Evolutionary conservation across 441 rosid species (phyloP).

Genomic region (Corymbia citriodora): DNA sequence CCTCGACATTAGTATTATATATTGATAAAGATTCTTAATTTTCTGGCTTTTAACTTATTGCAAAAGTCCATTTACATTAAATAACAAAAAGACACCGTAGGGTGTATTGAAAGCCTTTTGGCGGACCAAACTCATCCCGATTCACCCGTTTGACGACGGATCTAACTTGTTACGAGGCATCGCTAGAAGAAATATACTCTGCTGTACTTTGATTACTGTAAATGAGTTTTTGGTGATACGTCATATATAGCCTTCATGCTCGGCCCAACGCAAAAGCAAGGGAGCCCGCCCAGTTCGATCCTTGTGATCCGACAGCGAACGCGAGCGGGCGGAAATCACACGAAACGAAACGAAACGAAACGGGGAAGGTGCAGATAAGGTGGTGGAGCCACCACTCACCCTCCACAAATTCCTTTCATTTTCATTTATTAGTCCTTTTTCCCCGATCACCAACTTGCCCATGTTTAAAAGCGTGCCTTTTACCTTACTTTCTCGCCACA

Average conservation of each 20-base stretch:
- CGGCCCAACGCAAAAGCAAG: background rate
- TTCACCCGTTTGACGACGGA: no score
- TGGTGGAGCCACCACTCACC: background rate
- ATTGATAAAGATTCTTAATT: background rate
- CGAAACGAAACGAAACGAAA: background rate
- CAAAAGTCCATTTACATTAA: background rate
- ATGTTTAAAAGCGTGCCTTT: background rate
- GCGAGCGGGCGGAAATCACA: background rate
- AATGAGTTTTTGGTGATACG: background rate
- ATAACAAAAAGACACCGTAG: background rate
- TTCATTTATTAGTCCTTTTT: background rate
- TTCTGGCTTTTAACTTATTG: background rate
- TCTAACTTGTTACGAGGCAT: background rate
- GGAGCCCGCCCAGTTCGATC: background rate
- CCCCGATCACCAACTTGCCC: background rate
- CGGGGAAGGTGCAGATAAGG: background rate
- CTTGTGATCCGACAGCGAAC: background rate
- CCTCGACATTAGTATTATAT: background rate
- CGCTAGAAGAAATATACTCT: background rate
- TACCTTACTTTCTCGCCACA: background rate
- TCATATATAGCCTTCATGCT: background rate
- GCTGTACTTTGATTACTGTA: background rate
- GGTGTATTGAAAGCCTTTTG: no score
- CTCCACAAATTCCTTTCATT: background rate
- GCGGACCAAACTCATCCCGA: background rate